Evolutionary conservation across 257 asterid genomes (phyloP).

Genomic region (Fraxinus quadrangulata): DNA sequence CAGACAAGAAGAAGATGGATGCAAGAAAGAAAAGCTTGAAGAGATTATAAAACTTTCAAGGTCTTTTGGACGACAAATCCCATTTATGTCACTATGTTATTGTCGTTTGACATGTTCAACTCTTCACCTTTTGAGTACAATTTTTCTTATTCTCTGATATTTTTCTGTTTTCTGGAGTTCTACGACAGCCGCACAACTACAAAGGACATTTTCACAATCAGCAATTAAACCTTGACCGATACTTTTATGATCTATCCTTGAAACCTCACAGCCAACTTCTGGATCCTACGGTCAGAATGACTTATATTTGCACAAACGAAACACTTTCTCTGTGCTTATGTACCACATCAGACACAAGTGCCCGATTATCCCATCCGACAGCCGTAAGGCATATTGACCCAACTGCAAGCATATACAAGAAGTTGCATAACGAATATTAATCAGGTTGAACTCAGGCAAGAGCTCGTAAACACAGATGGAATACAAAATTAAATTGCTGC

Average conservation of each 20-base stretch:
- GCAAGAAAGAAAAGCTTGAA: constrained; percentile 59
- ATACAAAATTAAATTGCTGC: constrained; percentile 15
- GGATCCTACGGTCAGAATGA: no score
- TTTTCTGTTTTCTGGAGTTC: no score
- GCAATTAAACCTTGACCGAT: no score
- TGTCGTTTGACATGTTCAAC: not conserved
- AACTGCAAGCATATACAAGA: constrained; percentile 11
- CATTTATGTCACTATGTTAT: not conserved
- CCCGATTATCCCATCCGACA: no score
- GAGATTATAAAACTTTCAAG: constrained; percentile 53
- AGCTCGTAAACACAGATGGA: not conserved
- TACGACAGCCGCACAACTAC: no score
- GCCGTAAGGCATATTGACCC: no score
- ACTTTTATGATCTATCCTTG: no score
- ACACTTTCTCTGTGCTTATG: not conserved
- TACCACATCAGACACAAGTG: not conserved
- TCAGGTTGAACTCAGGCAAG: not conserved
- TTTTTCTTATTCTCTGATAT: not conserved
- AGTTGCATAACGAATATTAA: not conserved
- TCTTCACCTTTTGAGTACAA: not conserved
- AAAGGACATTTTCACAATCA: no score
- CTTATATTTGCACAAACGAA: no score
- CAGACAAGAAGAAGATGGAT: constrained; percentile 78
- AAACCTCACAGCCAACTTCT: no score
- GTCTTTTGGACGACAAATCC: constrained; percentile 4